Evolutionary conservation across 345 rosid genomes (phyloP), one percentile per base, ranked within the genome.

Genomic region (Moricandia arvensis): DNA sequence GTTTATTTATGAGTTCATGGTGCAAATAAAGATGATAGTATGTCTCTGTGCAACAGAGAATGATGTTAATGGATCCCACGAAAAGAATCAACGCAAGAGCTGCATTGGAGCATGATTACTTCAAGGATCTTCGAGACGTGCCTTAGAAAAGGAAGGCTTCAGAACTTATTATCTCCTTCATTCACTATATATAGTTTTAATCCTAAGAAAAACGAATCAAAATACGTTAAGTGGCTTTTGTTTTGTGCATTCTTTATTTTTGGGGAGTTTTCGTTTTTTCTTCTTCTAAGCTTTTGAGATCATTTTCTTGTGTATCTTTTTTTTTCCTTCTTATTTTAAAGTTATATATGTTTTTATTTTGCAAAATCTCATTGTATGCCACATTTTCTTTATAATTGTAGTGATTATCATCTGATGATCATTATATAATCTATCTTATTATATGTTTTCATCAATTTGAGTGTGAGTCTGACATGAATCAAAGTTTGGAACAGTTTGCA

Each of bases 61-160:
- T 91, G 98, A 89, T 94, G 13, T 75, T 87, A 83, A 81, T 91
- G 90, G 96, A 93, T 84, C 98, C 97, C 13, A 77, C 84, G 63
- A 86, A 83, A 82, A 91, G 98, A 83, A 88, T 93, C 66, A 91
- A 91, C 0, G 98, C 98, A 37, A 87, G 90, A 85, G 85, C 72
- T 13, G 98, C 97, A 16, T 81, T 93, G 33, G 93, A 91, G 85
- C 98, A 93, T 80, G 98, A 86, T 8, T 93, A 91, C 89, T 93
- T 93, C 90, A 90, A 83, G 88, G 98, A 91, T 78, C 69, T 86
- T 18, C 85, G 82, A 24, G 85, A 75, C 75, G 85, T 83, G 74
- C 91, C 90, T 49, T 87, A 70, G 73, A n/a, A n/a, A n/a, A n/a
- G 26, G 54, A 54, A 61, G 69, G 8, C 16, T 15, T 8, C 8